These are phyloP conservation scores for Aureobasidium melanogenum DNA, from an alignment of 2,329 filamentous ascomycete genomes.

Conservation along the genomic window DNA sequence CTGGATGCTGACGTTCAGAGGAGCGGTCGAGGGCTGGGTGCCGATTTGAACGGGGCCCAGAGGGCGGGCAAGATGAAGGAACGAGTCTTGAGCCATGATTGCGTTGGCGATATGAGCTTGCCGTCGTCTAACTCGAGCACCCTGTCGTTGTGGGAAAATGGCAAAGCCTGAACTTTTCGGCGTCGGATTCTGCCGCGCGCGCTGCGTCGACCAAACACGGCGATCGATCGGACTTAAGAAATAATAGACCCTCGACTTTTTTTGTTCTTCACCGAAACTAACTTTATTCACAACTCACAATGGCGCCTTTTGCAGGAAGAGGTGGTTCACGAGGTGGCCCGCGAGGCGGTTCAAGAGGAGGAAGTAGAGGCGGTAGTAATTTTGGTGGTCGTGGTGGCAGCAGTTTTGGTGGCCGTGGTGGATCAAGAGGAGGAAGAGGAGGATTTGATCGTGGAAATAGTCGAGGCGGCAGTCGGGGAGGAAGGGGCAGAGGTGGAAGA, in stretches of 20 bases:
- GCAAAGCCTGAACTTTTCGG: constrained; percentile 5
- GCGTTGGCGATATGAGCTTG: constrained; percentile 12
- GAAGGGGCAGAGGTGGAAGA: constrained; percentile 15
- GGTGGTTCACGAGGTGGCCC: neutral
- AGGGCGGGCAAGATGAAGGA: constrained; percentile 89
- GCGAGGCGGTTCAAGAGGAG: constrained; percentile 1
- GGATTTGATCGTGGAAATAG: constrained; percentile 24
- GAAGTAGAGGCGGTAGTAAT: neutral
- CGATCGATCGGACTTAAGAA: constrained; percentile 1
- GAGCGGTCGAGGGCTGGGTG: constrained; percentile 77
- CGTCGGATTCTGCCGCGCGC: constrained; percentile 5
- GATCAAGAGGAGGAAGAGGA: constrained; percentile 17
- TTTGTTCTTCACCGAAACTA: neutral
- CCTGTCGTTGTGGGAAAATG: neutral
- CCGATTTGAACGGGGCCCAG: constrained; percentile 73
- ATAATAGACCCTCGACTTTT: neutral
- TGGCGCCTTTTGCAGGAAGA: constrained; percentile 12
- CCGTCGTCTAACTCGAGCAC: constrained; percentile 6
- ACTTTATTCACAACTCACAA: neutral
- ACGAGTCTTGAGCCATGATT: constrained; percentile 79
- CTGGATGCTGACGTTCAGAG: constrained; percentile 88
- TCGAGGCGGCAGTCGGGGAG: constrained; percentile 18
- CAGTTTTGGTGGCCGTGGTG: constrained; percentile 22
- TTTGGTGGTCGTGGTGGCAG: constrained; percentile 19
- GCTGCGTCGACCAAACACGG: neutral